phyloP scores from a whole-genome alignment of 1,139 yeast genomes.

The Yamadazyma friedrichii region DNA sequence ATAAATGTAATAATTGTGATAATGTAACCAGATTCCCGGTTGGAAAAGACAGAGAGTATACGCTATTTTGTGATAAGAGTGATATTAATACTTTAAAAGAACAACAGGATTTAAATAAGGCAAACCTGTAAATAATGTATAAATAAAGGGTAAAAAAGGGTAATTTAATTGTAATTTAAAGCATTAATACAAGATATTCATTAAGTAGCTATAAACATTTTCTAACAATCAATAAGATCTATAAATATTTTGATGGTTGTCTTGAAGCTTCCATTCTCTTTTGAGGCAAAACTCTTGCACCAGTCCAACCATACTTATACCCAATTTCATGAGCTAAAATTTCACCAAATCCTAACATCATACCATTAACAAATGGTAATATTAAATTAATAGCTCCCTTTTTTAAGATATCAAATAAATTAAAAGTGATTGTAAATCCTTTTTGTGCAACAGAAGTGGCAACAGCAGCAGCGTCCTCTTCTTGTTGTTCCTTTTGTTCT shows the following conservation, averaged over 20 bases:
- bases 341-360: conserved; percentile 97
- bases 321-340: conserved; percentile 92
- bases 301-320: conserved; percentile 73
- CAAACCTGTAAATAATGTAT: too few species aligned
- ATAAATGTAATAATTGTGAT: conserved; percentile 27
- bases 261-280: conserved; percentile 25
- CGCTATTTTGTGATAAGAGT: conserved; percentile 27
- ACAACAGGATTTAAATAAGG: too few species aligned
- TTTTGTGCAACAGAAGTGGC: conserved; percentile 1
- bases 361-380: conserved; percentile 87
- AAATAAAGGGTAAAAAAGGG: too few species aligned
- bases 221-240: too few species aligned
- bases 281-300: conserved; percentile 60
- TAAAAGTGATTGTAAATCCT: conserved; percentile 12
- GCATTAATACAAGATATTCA: too few species aligned
- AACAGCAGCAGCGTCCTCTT: too few species aligned
- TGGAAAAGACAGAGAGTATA: conserved; percentile 30
- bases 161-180: too few species aligned
- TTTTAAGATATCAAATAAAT: conserved; percentile 37
- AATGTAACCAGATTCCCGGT: conserved; percentile 32
- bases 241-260: conserved; percentile 10
- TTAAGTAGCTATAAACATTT: too few species aligned
- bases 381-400: conserved; percentile 71
- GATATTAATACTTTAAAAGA: too few species aligned
- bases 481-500: conserved; percentile 9